Percentiles rank a stretch among this genome's conserved stretches.
These are phyloP conservation scores for Venturia pyrina DNA, from an alignment of 2,329 filamentous ascomycete species.

Conservation along the genomic window DNA sequence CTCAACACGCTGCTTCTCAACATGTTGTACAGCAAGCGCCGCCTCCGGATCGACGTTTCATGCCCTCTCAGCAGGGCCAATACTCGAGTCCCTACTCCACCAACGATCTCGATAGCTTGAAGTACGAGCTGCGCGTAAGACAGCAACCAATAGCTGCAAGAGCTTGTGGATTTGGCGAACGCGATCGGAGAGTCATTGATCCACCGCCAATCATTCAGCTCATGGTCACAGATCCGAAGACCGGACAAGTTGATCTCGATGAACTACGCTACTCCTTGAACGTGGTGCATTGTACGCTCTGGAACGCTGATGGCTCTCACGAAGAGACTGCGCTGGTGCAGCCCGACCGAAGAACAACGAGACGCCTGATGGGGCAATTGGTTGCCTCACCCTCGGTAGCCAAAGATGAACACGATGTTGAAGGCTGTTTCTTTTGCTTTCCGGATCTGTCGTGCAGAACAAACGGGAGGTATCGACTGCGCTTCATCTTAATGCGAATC, in stretches of 20 bases:
- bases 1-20: background rate
- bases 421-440: conserved; percentile 81
- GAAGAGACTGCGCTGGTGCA: conserved; percentile 62
- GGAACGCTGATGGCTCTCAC: conserved; percentile 55
- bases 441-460: conserved; percentile 72
- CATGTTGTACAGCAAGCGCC: background rate
- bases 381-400: conserved; percentile 70
- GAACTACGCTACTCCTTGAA: conserved; percentile 57
- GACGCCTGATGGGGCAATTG: conserved; percentile 69
- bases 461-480: conserved; percentile 63
- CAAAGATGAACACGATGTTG: conserved; percentile 59
- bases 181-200: conserved; percentile 72
- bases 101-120: conserved; percentile 14
- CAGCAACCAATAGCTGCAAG: conserved; percentile 71
- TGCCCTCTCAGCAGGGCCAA: background rate
- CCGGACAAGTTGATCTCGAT: conserved; percentile 38
- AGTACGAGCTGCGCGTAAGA: conserved; percentile 50
- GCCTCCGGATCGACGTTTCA: background rate
- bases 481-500: conserved; percentile 63
- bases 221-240: conserved; percentile 48
- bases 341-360: conserved; percentile 60
- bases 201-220: conserved; percentile 76
- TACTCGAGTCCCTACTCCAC: conserved; percentile 1
- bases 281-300: conserved; percentile 68
- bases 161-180: conserved; percentile 74